Base-by-base conservation (phyloP, 495 filamentous ascomycete species). In the Eremomyces bilateralis region DNA sequence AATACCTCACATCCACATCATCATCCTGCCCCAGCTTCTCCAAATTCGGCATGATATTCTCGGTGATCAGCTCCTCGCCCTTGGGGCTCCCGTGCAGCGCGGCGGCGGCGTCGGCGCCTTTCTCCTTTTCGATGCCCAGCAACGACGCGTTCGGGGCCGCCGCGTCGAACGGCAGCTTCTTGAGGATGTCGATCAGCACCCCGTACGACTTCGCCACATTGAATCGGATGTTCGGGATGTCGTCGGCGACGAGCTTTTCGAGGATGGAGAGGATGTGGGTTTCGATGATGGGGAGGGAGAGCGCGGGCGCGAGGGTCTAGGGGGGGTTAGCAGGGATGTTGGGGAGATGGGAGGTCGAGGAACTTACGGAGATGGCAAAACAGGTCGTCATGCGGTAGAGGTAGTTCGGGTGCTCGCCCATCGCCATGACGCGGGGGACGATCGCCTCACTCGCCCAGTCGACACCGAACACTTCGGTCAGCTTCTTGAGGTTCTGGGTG, bases 361-460 rank as follows among this genome's bases (percentile, higher is more conserved):
- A 27, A 65, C 80, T 61, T 69, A 97, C 88, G 40, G 85, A 82
- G 46, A 97, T 82, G 33, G 88, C 88, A 50, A 95, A 94, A 57
- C 84, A 94, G 20, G 88, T 97, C 10, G 88, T 97, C 88, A 97
- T 97, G 44, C 88, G 71, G 65, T 97, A 97, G 28, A 97, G 72
- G 51, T 97, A 97, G 56, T 97, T 97, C 17, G 88, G 82, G 50
- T 97, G 90, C 37, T 76, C 73, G 20, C 88, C 88, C 90, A 97
- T 93, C 11, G 73, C 77, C 71, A 93, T 88, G 42, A 97, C 88
- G 59, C 93, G 93, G 20, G 88, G 88, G 44, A 97, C 91, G 46
- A 97, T 97, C 29, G 84, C 82, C 43, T 80, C 77, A 56, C 73
- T 82, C n/a, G 88, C 84, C 88, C 88, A 97, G 33, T 91, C 80